Base-by-base conservation (phyloP, 176 grass and related monocot species). In the Tuctoria greenei region DNA sequence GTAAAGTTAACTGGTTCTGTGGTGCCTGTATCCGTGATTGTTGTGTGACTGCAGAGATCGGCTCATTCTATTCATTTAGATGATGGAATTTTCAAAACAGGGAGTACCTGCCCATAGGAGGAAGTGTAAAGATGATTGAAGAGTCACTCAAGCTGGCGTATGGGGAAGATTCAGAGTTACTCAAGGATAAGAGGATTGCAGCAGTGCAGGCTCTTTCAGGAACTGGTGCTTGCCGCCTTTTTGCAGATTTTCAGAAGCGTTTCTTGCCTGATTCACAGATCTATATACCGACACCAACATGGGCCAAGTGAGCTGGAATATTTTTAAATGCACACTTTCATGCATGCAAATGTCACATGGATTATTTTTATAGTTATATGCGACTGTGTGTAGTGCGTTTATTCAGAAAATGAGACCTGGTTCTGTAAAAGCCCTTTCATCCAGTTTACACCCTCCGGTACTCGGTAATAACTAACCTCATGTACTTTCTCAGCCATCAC, bases 61-160 rank as follows among this genome's bases (percentile, higher is more conserved):
- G 2, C 10, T n/a, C 21, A 25, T 57, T 57, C 52, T 57, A 57
- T 11, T 26, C 21, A 14, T 4, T 61, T 10, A 39, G 10, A 43
- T 27, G 0, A 36, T 57, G 26, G 16, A 28, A 26, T 73, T 84
- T 79, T 46, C 7, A 46, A 69, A 44, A 57, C 72, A 90, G 95
- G 95, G 91, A 95, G 70, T 99, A 99, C 86, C 91, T 95, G 67
- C 95, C 91, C 34, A 92, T 99, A 91, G 87, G 95, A 80, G 95
- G 95, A 72, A 95, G 95, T 76, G 72, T 81, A 18, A 91, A 84
- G 51, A 95, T 92, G 95, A 92, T 99, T 51, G 84, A 95, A 24
- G 95, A 92, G 75, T 91, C 95, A 8, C 79, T 99, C 20, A 99
- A 99, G 65, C 73, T 99, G 40, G 89, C 89, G 5, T 95, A 95